These are phyloP conservation scores for Hanseniaspora mollemarum DNA, from an alignment of 805 yeast species.

Conservation along the genomic window DNA sequence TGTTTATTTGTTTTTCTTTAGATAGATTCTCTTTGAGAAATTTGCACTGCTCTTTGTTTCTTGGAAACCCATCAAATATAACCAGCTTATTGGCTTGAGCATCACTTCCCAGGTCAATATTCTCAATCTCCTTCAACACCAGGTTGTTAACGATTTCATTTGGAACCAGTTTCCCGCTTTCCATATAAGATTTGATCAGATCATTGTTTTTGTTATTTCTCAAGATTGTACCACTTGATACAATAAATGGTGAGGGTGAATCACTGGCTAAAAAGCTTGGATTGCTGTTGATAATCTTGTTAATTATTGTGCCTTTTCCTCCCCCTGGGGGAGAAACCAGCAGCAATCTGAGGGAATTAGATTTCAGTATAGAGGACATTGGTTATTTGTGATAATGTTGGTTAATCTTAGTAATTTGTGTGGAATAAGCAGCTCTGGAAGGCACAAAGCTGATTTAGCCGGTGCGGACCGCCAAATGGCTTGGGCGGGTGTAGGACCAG, in stretches of 20 bases:
- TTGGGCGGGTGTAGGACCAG: too few relatives aligned
- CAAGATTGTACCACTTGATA: conserved; percentile 78
- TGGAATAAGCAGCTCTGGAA: too few relatives aligned
- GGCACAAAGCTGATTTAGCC: too few relatives aligned
- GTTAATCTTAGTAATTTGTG: not conserved
- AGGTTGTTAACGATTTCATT: conserved; percentile 55
- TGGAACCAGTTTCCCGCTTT: conserved; percentile 59
- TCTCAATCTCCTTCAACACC: conserved; percentile 29
- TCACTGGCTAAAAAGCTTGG: not conserved
- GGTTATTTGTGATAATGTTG: not conserved
- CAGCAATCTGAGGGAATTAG: conserved; percentile 48
- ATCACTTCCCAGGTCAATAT: conserved; percentile 33
- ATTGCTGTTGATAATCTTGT: conserved; percentile 40
- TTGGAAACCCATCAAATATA: conserved; percentile 82
- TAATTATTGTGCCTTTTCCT: conserved; percentile 85
- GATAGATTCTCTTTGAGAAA: conserved; percentile 40
- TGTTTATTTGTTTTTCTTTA: conserved; percentile 39
- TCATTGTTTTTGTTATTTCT: conserved; percentile 50
- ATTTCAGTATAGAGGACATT: not conserved
- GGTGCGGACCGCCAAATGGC: too few relatives aligned
- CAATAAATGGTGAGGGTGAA: conserved; percentile 36
- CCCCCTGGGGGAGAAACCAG: conserved; percentile 91
- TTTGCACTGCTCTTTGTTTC: conserved; percentile 64
- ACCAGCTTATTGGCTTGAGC: conserved; percentile 29
- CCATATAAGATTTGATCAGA: conserved; percentile 44